Evolutionary conservation across 2,329 filamentous ascomycete genomes (phyloP), one percentile per base, ranked within the genome.

Genomic region (Xylariales sp.): DNA sequence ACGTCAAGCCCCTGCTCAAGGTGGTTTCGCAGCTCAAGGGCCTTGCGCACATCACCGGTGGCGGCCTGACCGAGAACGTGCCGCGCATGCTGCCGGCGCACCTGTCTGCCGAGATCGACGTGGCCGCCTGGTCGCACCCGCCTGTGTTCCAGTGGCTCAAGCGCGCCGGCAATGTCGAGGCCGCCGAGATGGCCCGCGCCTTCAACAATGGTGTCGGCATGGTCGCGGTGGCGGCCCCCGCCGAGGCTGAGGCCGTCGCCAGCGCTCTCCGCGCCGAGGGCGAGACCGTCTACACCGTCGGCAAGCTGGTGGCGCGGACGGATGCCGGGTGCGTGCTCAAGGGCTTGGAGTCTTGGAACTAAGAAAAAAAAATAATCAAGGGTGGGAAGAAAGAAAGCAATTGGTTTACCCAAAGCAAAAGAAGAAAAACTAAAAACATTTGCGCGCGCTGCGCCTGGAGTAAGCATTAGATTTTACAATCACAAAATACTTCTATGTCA

Each of bases 131-230:
- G 88, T 61, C 78, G 18, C 72, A 89, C 29, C 88, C 86, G 0
- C 67, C 76, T 2, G 85, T 96, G 5, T 93, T 97, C 68, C 73
- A 74, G 54, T 98, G 93, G 93, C 74, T 98, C 52, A 88, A 89
- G 67, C 63, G 60, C 44, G 68, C 70, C 4, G 80, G 79, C n/a
- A 84, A 85, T 43, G 81, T 97, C 21, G 76, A 74, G 37, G 72
- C 82, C 2, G 57, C 69, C 8, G 93, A 98, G 67, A 94, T 97
- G 77, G 88, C 84, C 36, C 76, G 89, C 41, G 93, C 89, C 2
- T 97, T 95, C 76, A 98, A 98, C 69, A 89, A 85, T 6, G 93
- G 93, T 35, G 69, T 98, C 30, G 93, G 93, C 32, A 97, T 98
- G 90, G 86, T 96, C 5, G 71, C 90, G 20, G 88, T 89, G 5